Evolutionary conservation across 768 basidiomycete genomes (phyloP), one percentile per base, ranked within the genome.

Genomic region (Agaricus subrufescens): DNA sequence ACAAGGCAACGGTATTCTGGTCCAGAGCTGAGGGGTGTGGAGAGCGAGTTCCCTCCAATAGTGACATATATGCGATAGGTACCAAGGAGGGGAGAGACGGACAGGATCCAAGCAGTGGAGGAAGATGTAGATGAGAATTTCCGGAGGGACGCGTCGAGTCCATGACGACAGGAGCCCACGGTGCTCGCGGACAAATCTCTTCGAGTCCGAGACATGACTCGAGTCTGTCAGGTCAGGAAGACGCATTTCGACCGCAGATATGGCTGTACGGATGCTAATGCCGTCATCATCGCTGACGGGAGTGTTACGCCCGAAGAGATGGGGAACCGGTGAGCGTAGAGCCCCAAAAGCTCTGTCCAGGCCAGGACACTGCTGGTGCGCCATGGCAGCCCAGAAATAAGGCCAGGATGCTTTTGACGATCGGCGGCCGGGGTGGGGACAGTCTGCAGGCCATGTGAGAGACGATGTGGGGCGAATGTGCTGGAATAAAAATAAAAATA

Each of bases 41-140:
- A 75, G 55, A 1, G 74, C 74, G n/a, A 72, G 60, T 2, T 60
- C 63, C 49, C 78, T 68, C 75, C 77, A 80, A 47, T 63, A 64
- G 11, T 56, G 56, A 15, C 70, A 78, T 44, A 81, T 75, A 56
- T 79, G 77, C 37, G 73, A 73, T 15, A 76, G 57, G 9, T 29
- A 62, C 64, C 65, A 29, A 65, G 67, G 14, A 59, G 47, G 51
- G 11, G 42, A 43, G 30, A 29, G 26, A 11, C 23, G 40, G 51
- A 15, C 43, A 26, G 50, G 9, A 43, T 60, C 55, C 23, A 51
- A 38, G n/a, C 56, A 56, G 10, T 47, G 44, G 50, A 34, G 40
- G 47, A 45, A 38, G 49, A 50, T 50, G 47, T 55, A 53, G 44
- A 56, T 34, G 48, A 69, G 66, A 38, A 69, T 65, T 56, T 69